These are phyloP conservation scores for Scleromitrula shiraiana DNA, from an alignment of 2,329 filamentous ascomycete genomes.

Conservation along the genomic window DNA sequence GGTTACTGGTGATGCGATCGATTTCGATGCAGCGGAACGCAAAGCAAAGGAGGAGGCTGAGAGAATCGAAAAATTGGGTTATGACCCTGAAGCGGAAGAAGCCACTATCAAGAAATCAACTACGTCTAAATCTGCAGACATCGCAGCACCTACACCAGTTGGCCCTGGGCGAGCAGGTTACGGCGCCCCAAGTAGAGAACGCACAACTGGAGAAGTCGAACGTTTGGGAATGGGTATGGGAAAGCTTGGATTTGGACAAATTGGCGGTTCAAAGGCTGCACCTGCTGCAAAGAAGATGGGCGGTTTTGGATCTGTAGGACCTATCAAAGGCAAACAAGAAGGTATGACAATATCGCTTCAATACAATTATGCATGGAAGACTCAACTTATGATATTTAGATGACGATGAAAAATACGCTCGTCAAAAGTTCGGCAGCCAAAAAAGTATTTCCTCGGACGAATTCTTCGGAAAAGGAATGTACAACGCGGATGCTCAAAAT, in stretches of 20 bases:
- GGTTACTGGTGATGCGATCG: constrained; percentile 68
- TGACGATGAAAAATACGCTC: constrained; percentile 76
- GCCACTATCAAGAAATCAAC: constrained; percentile 37
- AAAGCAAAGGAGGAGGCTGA: constrained; percentile 97
- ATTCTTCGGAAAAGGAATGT: constrained; percentile 88
- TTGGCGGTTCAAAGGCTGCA: constrained; percentile 25
- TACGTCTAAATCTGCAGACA: constrained; percentile 36
- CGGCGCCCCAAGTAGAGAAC: constrained; percentile 49
- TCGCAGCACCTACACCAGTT: constrained; percentile 66
- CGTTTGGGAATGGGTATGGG: constrained; percentile 61
- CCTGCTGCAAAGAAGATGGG: constrained; percentile 51
- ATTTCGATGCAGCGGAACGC: constrained; percentile 95
- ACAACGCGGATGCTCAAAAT: constrained; percentile 68
- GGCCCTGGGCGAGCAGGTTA: constrained; percentile 57
- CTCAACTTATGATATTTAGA: constrained; percentile 35
- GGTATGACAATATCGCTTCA: constrained; percentile 39
- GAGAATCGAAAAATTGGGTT: constrained; percentile 88
- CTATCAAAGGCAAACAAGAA: constrained; percentile 60
- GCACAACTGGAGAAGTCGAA: constrained; percentile 73
- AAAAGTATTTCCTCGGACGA: constrained; percentile 98
- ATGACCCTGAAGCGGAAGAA: constrained; percentile 81
- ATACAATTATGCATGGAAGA: neutral
- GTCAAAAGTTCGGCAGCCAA: constrained; percentile 80
- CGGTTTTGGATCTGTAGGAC: constrained; percentile 78
- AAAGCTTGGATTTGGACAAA: constrained; percentile 28